Conservation (phyloP, 2,329 filamentous ascomycete species). For the Arthrobotrys sphaeroides region DNA sequence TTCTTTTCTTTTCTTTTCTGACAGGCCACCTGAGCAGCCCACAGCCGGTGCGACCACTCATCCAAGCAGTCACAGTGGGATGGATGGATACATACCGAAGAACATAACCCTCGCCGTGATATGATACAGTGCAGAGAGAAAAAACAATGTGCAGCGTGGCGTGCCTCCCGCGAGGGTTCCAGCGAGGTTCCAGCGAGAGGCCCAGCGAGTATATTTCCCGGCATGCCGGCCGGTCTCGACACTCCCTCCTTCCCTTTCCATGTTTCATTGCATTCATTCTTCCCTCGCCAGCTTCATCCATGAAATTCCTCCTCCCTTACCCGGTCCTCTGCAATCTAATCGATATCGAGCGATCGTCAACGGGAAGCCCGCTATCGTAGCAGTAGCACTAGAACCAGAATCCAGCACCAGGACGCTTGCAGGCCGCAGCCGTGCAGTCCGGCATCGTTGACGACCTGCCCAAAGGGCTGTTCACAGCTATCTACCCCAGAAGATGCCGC, state of each 20-base stretch:
- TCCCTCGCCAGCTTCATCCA: slow-evolving; percentile 21
- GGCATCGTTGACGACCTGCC: slow-evolving; percentile 1
- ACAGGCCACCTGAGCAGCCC: slow-evolving; percentile 4
- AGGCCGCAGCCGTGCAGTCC: neutral
- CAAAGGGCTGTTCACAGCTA: neutral
- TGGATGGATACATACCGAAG: too few relatives aligned
- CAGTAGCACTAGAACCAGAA: neutral
- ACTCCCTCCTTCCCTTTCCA: slow-evolving; percentile 39
- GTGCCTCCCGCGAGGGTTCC: too few relatives aligned
- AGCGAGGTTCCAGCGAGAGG: too few relatives aligned
- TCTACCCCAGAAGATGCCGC: slow-evolving; percentile 5
- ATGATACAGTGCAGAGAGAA: too few relatives aligned
- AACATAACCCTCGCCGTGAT: too few relatives aligned
- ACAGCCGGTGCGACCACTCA: neutral
- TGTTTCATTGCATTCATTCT: too few relatives aligned
- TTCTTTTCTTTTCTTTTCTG: neutral
- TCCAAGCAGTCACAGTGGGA: too few relatives aligned
- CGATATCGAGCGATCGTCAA: slow-evolving; percentile 15
- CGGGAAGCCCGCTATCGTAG: slow-evolving; percentile 10
- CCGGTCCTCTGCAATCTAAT: slow-evolving; percentile 19
- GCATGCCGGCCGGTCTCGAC: slow-evolving; percentile 36
- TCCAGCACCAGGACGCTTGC: neutral
- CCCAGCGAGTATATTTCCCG: slow-evolving; percentile 15
- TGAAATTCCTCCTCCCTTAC: slow-evolving; percentile 16
- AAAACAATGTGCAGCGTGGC: neutral